Conservation (phyloP, 2,329 filamentous ascomycete species). For the Aspergillus luchuensis region DNA sequence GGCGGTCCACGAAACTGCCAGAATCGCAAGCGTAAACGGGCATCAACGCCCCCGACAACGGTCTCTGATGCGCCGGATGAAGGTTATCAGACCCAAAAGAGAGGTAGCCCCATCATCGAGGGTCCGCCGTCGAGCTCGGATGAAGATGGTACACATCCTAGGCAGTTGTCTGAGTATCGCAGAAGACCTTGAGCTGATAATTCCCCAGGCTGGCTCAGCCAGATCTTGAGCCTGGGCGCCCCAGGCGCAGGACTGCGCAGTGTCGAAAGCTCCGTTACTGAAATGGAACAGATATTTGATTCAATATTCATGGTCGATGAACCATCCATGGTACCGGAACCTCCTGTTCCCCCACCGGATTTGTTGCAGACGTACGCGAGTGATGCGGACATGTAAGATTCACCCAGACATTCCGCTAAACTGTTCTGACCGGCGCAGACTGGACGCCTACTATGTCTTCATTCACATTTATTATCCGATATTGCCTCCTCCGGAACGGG, state of each 20-base stretch:
- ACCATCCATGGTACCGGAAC: background rate
- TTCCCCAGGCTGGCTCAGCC: conserved; percentile 19
- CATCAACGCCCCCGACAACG: background rate
- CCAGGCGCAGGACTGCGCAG: conserved; percentile 53
- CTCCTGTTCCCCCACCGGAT: background rate
- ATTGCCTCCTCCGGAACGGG: conserved; percentile 26
- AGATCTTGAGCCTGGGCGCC: conserved; percentile 36
- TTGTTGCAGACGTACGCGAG: conserved; percentile 48
- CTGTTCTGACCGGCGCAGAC: conserved; percentile 17
- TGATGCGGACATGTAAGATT: conserved; percentile 45
- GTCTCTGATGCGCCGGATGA: background rate
- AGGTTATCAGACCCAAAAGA: background rate
- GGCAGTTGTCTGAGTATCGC: too few relatives aligned
- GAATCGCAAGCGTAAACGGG: conserved; percentile 5
- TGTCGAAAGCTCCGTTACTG: conserved; percentile 49
- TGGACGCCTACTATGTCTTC: conserved; percentile 36
- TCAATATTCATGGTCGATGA: conserved; percentile 26
- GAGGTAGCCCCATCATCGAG: background rate
- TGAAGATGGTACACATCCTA: background rate
- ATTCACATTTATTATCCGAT: conserved; percentile 34
- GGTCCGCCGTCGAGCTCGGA: background rate
- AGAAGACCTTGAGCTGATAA: background rate
- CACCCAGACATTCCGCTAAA: background rate
- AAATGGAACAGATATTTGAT: conserved; percentile 54
- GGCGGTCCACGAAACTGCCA: conserved; percentile 1